Percentiles rank a stretch among this genome's conserved stretches.
Evolutionary conservation across 495 filamentous ascomycete genomes (phyloP).

Genomic region (Filosporella fistucella): DNA sequence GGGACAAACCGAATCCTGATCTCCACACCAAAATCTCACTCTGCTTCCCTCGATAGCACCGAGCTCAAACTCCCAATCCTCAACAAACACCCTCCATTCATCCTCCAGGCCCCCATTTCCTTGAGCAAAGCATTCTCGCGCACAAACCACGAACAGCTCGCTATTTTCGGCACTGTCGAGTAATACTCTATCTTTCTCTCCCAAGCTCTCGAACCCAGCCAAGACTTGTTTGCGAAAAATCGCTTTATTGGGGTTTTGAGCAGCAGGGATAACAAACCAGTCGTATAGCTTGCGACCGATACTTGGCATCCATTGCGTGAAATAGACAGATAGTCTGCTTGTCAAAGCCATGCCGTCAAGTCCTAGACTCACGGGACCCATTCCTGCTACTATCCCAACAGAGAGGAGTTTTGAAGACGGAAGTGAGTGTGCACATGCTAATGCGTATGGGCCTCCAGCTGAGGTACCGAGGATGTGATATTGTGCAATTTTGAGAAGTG

Average conservation of each 20-base stretch:
- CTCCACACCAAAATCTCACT: conserved; percentile 5
- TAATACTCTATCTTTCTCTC: too few relatives aligned
- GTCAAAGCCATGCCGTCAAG: too few relatives aligned
- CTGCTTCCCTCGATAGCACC: background rate
- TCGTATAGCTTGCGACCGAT: background rate
- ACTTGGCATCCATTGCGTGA: background rate
- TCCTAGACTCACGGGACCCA: too few relatives aligned
- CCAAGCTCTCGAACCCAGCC: background rate
- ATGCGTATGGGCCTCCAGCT: conserved; percentile 9
- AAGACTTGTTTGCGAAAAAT: background rate
- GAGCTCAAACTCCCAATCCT: conserved; percentile 1
- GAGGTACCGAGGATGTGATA: conserved; percentile 1
- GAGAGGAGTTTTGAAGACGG: background rate
- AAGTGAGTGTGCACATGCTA: conserved; percentile 3
- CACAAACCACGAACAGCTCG: background rate
- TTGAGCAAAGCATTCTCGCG: background rate
- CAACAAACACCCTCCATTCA: background rate
- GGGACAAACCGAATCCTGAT: background rate
- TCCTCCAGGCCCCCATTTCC: background rate
- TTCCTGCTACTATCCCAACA: background rate
- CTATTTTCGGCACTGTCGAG: background rate
- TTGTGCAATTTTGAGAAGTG: conserved; percentile 3
- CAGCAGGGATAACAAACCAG: background rate
- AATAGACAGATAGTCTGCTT: background rate
- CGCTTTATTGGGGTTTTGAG: background rate